These are phyloP conservation scores for Lathyrus tuberosus DNA, from an alignment of 306 rosid genomes.

Conservation along the genomic window DNA sequence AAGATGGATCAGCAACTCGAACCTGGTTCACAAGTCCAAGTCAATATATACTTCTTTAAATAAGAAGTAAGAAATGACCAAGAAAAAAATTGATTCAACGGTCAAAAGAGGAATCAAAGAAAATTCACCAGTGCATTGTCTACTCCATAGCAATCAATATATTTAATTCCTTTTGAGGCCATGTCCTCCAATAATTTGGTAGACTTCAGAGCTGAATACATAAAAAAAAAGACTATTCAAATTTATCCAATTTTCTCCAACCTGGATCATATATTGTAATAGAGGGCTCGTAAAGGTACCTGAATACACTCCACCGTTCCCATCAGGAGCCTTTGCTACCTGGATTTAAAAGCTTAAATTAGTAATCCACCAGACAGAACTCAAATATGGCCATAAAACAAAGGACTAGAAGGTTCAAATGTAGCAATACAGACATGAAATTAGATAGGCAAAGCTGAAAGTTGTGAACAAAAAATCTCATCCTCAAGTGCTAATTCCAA, in stretches of 20 bases:
- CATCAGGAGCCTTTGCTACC: slow-evolving; percentile 98
- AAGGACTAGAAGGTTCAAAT: slow-evolving; percentile 28
- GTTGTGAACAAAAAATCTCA: no score
- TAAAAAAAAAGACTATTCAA: slow-evolving; percentile 4
- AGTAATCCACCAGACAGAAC: slow-evolving; percentile 34
- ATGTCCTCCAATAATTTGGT: slow-evolving; percentile 87
- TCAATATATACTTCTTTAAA: slow-evolving; percentile 41
- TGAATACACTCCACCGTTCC: slow-evolving; percentile 96
- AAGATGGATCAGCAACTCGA: slow-evolving; percentile 94
- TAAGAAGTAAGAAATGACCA: slow-evolving; percentile 29
- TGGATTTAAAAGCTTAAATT: slow-evolving; percentile 58
- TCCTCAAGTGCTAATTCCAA: no score
- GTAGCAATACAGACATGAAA: slow-evolving; percentile 22
- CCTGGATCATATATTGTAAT: slow-evolving; percentile 31
- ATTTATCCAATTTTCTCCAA: slow-evolving; percentile 18
- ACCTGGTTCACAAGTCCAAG: slow-evolving; percentile 68
- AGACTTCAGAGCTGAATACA: slow-evolving; percentile 71
- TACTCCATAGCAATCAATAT: slow-evolving; percentile 95
- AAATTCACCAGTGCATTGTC: slow-evolving; percentile 88
- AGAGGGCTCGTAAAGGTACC: slow-evolving; percentile 48
- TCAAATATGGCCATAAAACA: slow-evolving; percentile 35
- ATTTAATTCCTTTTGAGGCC: slow-evolving; percentile 87
- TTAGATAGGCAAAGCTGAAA: neutral
- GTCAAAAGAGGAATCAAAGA: slow-evolving; percentile 30
- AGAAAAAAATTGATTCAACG: slow-evolving; percentile 26